A percentile compares a stretch with the other conserved stretches of the same genome.
Conservation (phyloP, 2,329 filamentous ascomycete species). For the Aureobasidium uvarum region DNA sequence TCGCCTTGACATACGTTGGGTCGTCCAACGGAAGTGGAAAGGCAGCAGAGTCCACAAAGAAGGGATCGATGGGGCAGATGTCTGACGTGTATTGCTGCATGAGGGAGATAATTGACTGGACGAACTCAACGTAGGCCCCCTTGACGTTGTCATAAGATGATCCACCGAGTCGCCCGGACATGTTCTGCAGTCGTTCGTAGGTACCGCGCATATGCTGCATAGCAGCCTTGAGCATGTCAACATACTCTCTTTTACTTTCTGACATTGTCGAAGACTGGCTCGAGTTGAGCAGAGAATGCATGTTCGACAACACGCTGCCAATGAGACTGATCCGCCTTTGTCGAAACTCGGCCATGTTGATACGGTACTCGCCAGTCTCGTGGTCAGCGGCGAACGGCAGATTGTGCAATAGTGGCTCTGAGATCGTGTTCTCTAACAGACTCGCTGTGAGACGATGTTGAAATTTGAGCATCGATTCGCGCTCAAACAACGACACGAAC, state of each 20-base stretch:
- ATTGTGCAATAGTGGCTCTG: slow-evolving; percentile 54
- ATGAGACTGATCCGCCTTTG: slow-evolving; percentile 56
- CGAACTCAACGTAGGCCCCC: slow-evolving; percentile 60
- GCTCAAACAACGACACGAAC: slow-evolving; percentile 57
- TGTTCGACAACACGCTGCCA: slow-evolving; percentile 58
- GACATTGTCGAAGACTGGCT: slow-evolving; percentile 37
- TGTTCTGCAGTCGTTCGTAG: slow-evolving; percentile 53
- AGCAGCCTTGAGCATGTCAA: slow-evolving; percentile 52
- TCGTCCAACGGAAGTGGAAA: slow-evolving; percentile 61
- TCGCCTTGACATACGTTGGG: slow-evolving; percentile 62
- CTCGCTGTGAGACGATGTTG: slow-evolving; percentile 58
- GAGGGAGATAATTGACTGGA: slow-evolving; percentile 58
- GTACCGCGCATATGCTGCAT: slow-evolving; percentile 63
- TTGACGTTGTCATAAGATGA: slow-evolving; percentile 37
- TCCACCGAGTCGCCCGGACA: slow-evolving; percentile 2
- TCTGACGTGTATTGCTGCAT: slow-evolving; percentile 61
- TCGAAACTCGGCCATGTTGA: slow-evolving; percentile 54
- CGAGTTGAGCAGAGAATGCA: slow-evolving; percentile 52
- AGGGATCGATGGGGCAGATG: slow-evolving; percentile 56
- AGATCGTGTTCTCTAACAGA: slow-evolving; percentile 49
- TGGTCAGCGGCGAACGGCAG: slow-evolving; percentile 54
- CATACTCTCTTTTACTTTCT: slow-evolving; percentile 49
- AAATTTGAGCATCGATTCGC: slow-evolving; percentile 60
- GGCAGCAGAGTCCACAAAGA: slow-evolving; percentile 59
- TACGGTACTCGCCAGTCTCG: slow-evolving; percentile 44